phyloP scores from a whole-genome alignment of 2,329 filamentous ascomycete species.

The Fusarium sororula region DNA sequence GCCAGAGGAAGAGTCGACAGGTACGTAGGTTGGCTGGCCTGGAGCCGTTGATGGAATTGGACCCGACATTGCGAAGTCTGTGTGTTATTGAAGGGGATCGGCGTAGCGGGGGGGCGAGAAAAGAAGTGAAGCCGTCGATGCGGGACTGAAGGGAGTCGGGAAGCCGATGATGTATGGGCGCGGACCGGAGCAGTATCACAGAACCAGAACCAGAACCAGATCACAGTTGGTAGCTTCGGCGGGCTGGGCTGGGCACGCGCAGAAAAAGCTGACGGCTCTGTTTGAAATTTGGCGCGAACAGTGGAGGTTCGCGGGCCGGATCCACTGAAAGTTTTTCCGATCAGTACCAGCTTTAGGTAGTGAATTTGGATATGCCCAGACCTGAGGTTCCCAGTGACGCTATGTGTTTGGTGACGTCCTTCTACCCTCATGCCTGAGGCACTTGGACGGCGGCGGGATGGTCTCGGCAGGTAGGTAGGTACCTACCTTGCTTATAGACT shows the following conservation, averaged over 20 bases:
- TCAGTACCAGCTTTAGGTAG: constrained; percentile 9
- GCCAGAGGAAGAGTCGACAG: constrained; percentile 68
- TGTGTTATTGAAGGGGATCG: constrained; percentile 37
- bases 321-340: constrained; percentile 46
- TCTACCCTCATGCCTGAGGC: constrained; percentile 15
- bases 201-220: constrained; percentile 11
- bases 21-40: constrained; percentile 55
- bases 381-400: constrained; percentile 1
- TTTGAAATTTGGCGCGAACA: constrained; percentile 45
- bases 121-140: constrained; percentile 42
- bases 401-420: constrained; percentile 8
- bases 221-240: constrained; percentile 41
- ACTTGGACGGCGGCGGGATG: constrained; percentile 8
- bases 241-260: constrained; percentile 44
- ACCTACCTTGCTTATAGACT: not conserved
- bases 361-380: constrained; percentile 1
- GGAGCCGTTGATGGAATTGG: constrained; percentile 60
- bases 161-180: constrained; percentile 48
- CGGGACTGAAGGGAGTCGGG: constrained; percentile 37
- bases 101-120: constrained; percentile 26
- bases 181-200: constrained; percentile 31
- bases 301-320: constrained; percentile 24
- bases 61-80: constrained; percentile 52
- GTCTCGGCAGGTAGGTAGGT: not conserved
- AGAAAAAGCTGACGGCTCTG: constrained; percentile 46